These are phyloP conservation scores for Leishmania tropica DNA, from an alignment of 208 protist genomes.

Conservation along the genomic window DNA sequence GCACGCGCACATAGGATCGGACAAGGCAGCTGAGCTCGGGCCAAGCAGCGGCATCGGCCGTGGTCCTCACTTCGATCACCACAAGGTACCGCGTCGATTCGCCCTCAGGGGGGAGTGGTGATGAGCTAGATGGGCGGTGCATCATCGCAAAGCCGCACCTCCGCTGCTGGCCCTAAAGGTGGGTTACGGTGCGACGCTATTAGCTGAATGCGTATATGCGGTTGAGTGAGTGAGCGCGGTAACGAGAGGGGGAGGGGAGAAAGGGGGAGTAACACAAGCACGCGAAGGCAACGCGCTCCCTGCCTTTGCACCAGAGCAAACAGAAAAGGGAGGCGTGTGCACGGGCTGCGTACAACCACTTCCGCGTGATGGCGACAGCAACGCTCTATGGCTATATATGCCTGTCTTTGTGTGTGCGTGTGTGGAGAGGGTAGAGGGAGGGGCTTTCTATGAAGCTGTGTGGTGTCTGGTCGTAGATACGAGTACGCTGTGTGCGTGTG, in stretches of 20 bases:
- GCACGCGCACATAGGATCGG: conserved; percentile 34
- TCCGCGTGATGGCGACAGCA: not conserved
- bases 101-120: not conserved
- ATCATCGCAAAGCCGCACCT: not conserved
- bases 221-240: not conserved
- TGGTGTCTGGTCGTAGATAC: not conserved
- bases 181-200: not conserved
- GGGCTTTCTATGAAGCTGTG: not conserved
- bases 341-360: not conserved
- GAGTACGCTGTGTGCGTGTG: not conserved
- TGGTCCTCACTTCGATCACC: conserved; percentile 57
- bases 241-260: too few species aligned
- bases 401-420: not conserved
- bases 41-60: conserved; percentile 31
- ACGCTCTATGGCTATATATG: not conserved
- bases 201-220: not conserved
- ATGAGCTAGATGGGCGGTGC: not conserved
- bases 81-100: conserved; percentile 9
- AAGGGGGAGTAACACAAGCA: not conserved
- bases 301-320: not conserved
- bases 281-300: not conserved
- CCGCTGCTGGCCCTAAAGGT: not conserved
- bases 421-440: too few species aligned
- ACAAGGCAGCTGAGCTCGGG: conserved; percentile 33
- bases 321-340: not conserved